Evolutionary conservation across 129 eudicot species (phyloP), one percentile per base, ranked within the genome.

Genomic region (Centaurea solstitialis): DNA sequence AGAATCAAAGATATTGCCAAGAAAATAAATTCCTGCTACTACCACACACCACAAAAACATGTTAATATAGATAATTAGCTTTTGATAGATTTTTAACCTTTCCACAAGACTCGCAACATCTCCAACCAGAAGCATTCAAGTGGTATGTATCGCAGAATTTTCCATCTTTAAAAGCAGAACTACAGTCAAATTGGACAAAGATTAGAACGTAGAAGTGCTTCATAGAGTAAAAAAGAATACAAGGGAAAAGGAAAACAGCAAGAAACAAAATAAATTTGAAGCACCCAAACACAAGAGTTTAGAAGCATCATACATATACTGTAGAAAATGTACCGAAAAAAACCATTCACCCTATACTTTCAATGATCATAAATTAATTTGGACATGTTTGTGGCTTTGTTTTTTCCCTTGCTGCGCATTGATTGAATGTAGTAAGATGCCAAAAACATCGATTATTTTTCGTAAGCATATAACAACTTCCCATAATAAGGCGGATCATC

Each of bases 101-200:
- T 74, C 93, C 93, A 78, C 98, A 93, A 68, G 93, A 86, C 71
- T 93, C 96, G 59, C 98, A 90, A 74, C 87, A 84, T 81, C 98
- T 90, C 98, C 96, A 93, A 53, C 98, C 96, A 73, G 96, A 84
- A 77, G 90, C 85, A 87, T 87, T 89, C 79, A 81, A 26, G 86
- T 93, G 96, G 85, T 89, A 93, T 10, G 92, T 84, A 74, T 93
- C 96, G 50, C 98, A 93, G 84, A 93, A 93, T 40, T 83, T 90
- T 37, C 92, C 98, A 23, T 93, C 98, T 80, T 89, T 92, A 83
- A 72, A 93, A 33, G 79, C 92, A 82, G 91, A 89, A 74, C 98
- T 93, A 70, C 73, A 78, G 33, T 24, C 79, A 78, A 78, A 87
- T 18, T 18, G 40, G 78, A 62, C 76, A 72, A n/a, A 10, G 72